A percentile compares a stretch with the other conserved stretches of the same genome.
Evolutionary conservation across 2,329 filamentous ascomycete species (phyloP).

Genomic region (Colletotrichum zoysiae): DNA sequence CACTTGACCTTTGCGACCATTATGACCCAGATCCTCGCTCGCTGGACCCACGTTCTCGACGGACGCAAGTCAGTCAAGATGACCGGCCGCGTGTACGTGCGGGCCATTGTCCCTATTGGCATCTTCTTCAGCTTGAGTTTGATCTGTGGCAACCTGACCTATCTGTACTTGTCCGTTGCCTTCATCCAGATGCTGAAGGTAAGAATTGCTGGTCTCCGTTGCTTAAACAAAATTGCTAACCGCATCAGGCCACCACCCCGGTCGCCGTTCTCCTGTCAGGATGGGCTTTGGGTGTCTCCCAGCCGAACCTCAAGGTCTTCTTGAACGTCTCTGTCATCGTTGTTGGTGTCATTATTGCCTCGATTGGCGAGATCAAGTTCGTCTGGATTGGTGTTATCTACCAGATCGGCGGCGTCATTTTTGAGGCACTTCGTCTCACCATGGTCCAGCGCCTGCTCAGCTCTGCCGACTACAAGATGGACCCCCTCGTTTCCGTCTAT

Average conservation of each 20-base stretch:
- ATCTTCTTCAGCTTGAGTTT: constrained; percentile 95
- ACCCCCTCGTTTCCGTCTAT: constrained; percentile 88
- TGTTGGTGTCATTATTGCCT: constrained; percentile 92
- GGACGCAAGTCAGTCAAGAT: constrained; percentile 97
- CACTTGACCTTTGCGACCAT: constrained; percentile 93
- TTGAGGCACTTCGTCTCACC: constrained; percentile 85
- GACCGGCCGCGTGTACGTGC: constrained; percentile 92
- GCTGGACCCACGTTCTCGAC: constrained; percentile 90
- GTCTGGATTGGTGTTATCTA: constrained; percentile 82
- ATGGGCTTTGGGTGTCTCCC: constrained; percentile 87
- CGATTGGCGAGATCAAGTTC: constrained; percentile 95
- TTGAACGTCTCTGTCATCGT: constrained; percentile 96
- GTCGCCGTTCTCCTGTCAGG: constrained; percentile 92
- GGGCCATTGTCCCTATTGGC: constrained; percentile 94
- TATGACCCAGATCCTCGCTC: constrained; percentile 93
- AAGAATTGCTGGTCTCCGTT: constrained; percentile 12
- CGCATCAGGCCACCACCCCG: constrained; percentile 85
- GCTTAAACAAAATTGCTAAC: constrained; percentile 23
- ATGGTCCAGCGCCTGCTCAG: constrained; percentile 87
- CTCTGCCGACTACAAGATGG: constrained; percentile 91
- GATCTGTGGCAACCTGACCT: constrained; percentile 96
- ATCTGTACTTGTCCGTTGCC: constrained; percentile 93
- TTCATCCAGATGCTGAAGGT: constrained; percentile 99
- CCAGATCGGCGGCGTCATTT: constrained; percentile 82
- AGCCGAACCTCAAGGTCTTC: constrained; percentile 87